Percentiles rank a stretch among this genome's conserved stretches.
Evolutionary conservation across 2,329 filamentous ascomycete genomes (phyloP).

Genomic region (Aspergillus jensenii): DNA sequence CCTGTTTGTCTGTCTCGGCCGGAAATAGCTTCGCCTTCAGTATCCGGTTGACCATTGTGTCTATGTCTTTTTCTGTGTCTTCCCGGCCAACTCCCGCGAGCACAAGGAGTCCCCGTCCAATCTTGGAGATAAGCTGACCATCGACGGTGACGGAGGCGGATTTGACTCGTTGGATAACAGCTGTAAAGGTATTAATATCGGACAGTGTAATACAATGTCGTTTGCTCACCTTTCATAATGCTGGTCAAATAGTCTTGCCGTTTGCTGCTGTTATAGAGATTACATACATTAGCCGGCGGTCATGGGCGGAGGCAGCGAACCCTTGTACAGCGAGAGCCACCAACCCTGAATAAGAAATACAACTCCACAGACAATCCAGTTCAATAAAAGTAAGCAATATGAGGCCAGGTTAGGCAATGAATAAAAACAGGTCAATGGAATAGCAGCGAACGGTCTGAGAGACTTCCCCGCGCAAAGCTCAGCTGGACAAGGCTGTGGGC

Average conservation of each 20-base stretch:
- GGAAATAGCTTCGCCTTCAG: slow-evolving; percentile 92
- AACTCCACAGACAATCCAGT: background rate
- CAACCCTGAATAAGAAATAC: background rate
- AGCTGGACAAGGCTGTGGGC: slow-evolving; percentile 3
- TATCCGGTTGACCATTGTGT: slow-evolving; percentile 79
- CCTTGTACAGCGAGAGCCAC: background rate
- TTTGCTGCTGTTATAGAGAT: background rate
- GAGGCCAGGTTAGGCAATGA: background rate
- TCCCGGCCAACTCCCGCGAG: slow-evolving; percentile 88
- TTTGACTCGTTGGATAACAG: slow-evolving; percentile 87
- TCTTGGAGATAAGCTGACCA: slow-evolving; percentile 82
- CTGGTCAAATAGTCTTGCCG: background rate
- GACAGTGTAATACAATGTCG: background rate
- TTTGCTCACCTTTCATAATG: slow-evolving; percentile 43
- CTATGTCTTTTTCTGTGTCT: slow-evolving; percentile 85
- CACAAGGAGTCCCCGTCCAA: slow-evolving; percentile 85
- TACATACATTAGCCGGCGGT: background rate
- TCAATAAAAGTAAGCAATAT: background rate
- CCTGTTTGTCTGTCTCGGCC: slow-evolving; percentile 68
- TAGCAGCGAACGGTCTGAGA: background rate
- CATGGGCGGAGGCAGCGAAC: background rate
- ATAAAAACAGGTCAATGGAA: background rate
- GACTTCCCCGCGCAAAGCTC: slow-evolving; percentile 3
- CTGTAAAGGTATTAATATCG: slow-evolving; percentile 47
- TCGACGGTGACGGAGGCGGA: slow-evolving; percentile 96